Base-by-base conservation (phyloP, 768 basidiomycete species). In the Chalciporus pseudorubinellus region DNA sequence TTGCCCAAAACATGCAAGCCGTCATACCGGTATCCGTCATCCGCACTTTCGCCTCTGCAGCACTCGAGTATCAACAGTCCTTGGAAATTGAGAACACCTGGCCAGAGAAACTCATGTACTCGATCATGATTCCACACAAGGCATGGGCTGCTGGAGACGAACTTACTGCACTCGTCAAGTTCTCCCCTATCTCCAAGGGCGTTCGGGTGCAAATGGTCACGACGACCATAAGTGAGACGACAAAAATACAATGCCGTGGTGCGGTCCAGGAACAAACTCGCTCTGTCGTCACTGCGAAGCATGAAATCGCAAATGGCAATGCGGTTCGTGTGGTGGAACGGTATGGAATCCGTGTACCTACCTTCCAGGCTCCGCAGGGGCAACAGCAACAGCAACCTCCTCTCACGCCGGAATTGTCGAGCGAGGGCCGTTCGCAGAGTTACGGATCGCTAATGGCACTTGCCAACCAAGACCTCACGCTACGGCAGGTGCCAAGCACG, bases 61-160 rank as follows among this genome's bases (percentile, higher is more conserved):
- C 95, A 0, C 80, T 97, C 59, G 95, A 98, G 68, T 98, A 92
- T 74, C 95, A 92, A 62, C 94, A 98, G 65, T 92, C 92, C 2
- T 79, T 97, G 51, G 95, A 98, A 68, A 86, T 92, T 58, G 91
- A 97, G 70, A 97, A 95, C 68, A 94, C 93, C 14, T 98, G 95
- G 95, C 94, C 95, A 0, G 88, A 87, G 19, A 98, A 98, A 73
- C 74, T 97, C 70, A 95, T 95, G 94, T 98, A 95, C 68, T 85
- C 88, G 6, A 82, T 92, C 63, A 89, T 93, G 74, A 70, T 98
- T 28, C 95, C 95, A 0, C 93, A 95, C 77, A 95, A 95, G 65
- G 95, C 95, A 0, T 98, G 89, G 84, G 91, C 93, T 0, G 89
- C 86, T 0, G 95, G 94, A 6, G 94, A 98, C 69, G 79, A 77